These are phyloP conservation scores for Neoascochyta sp. DNA, from an alignment of 2,329 filamentous ascomycete species.

Conservation along the genomic window DNA sequence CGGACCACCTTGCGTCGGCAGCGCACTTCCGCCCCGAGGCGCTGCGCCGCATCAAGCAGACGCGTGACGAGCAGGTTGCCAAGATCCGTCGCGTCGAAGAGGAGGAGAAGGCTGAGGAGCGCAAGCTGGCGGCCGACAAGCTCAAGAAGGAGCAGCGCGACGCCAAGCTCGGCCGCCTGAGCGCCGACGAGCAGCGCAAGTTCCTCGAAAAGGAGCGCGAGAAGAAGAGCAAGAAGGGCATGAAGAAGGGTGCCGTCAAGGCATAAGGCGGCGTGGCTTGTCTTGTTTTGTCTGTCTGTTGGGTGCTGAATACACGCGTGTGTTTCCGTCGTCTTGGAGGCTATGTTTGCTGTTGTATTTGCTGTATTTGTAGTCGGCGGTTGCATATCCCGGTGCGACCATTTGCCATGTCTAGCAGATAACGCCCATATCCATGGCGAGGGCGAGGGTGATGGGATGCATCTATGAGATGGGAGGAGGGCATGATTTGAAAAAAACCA, in stretches of 20 bases:
- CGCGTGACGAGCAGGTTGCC: constrained; percentile 74
- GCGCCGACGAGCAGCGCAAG: constrained; percentile 53
- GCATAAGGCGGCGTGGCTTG: constrained; percentile 30
- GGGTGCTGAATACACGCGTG: too few species aligned
- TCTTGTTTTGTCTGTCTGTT: too few species aligned
- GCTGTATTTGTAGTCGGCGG: too few species aligned
- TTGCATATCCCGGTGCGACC: too few species aligned
- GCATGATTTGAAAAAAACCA: too few species aligned
- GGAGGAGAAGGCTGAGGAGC: constrained; percentile 63
- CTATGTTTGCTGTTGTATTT: too few species aligned
- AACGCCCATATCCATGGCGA: too few species aligned
- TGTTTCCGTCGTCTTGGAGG: too few species aligned
- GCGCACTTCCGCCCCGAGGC: constrained; percentile 89
- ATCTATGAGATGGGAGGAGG: too few species aligned
- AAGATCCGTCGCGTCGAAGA: constrained; percentile 78
- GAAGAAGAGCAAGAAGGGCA: constrained; percentile 66
- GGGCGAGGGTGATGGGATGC: too few species aligned
- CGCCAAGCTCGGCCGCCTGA: constrained; percentile 67
- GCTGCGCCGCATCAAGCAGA: constrained; percentile 72
- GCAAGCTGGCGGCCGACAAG: constrained; percentile 54
- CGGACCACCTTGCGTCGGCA: constrained; percentile 70
- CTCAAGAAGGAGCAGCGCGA: constrained; percentile 75
- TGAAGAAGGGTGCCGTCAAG: constrained; percentile 61
- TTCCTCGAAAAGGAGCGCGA: constrained; percentile 81
- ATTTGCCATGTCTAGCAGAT: too few species aligned